A percentile compares a stretch with the other conserved stretches of the same genome.
phyloP scores from a whole-genome alignment of 768 basidiomycete genomes.

The Leccinum subgranulosum region DNA sequence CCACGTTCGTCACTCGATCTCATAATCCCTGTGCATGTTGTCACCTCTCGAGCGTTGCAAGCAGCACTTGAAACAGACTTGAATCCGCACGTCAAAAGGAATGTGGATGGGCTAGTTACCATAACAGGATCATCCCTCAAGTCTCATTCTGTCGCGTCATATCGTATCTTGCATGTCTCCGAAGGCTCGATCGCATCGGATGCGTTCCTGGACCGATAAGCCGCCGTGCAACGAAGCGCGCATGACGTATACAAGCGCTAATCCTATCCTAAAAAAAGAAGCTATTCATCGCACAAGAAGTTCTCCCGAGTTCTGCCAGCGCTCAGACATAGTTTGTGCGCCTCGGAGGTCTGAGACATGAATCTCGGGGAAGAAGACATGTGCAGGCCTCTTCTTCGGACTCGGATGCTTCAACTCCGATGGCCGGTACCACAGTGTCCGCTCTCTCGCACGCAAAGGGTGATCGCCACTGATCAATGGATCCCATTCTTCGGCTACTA shows the following conservation, averaged over 20 bases:
- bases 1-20: not conserved
- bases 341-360: not conserved
- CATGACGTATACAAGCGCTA: not conserved
- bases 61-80: not conserved
- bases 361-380: not conserved
- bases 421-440: not conserved
- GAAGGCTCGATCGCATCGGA: not conserved
- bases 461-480: not conserved
- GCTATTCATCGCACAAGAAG: not conserved
- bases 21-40: not conserved
- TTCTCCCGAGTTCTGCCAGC: no score
- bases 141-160: not conserved
- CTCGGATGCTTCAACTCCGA: not conserved
- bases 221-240: not conserved
- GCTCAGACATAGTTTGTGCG: no score
- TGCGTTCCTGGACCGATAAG: not conserved
- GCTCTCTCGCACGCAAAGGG: not conserved
- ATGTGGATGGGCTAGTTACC: not conserved
- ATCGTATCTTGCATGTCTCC: not conserved
- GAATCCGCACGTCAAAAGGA: not conserved
- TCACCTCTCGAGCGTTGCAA: not conserved
- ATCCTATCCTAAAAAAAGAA: not conserved
- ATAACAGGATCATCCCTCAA: not conserved
- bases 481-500: not conserved
- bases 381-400: not conserved